These are phyloP conservation scores for Alisma plantagoaquatica DNA, from an alignment of 106 monocot species.

Conservation along the genomic window DNA sequence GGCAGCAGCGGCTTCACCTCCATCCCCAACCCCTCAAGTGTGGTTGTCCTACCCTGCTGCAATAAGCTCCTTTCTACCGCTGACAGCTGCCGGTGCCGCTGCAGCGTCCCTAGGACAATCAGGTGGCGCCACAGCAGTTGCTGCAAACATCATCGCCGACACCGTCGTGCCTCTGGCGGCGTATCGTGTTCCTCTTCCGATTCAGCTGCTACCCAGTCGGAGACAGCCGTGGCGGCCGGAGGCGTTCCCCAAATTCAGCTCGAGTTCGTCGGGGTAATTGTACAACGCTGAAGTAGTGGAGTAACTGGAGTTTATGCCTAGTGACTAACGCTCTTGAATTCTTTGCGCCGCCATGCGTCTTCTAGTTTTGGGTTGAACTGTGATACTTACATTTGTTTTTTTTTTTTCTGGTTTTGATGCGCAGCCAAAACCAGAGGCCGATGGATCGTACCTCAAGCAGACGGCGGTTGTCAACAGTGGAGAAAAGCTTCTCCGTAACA, in stretches of 20 bases:
- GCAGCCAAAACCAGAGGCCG: conserved; percentile 53
- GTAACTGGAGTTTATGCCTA: no score
- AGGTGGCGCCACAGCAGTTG: no score
- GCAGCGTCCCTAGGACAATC: no score
- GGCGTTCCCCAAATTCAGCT: conserved; percentile 38
- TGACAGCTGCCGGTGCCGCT: no score
- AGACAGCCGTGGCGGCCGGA: no score
- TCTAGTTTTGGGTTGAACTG: background rate
- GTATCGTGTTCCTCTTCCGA: background rate
- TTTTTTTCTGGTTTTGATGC: background rate
- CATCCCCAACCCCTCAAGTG: no score
- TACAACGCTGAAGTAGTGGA: no score
- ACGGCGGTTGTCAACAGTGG: conserved; percentile 47
- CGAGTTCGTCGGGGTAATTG: conserved; percentile 47
- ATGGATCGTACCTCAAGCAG: conserved; percentile 43
- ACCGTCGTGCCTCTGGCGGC: no score
- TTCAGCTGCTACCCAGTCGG: conserved; percentile 2
- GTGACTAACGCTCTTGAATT: background rate
- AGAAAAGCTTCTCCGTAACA: conserved; percentile 74
- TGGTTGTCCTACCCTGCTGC: no score
- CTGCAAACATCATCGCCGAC: no score
- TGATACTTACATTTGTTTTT: background rate
- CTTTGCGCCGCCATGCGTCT: background rate
- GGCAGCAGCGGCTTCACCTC: no score
- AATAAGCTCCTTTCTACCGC: no score